Evolutionary conservation across 495 filamentous ascomycete species (phyloP), one percentile per base, ranked within the genome.

Genomic region (Trypethelium eluteriae): DNA sequence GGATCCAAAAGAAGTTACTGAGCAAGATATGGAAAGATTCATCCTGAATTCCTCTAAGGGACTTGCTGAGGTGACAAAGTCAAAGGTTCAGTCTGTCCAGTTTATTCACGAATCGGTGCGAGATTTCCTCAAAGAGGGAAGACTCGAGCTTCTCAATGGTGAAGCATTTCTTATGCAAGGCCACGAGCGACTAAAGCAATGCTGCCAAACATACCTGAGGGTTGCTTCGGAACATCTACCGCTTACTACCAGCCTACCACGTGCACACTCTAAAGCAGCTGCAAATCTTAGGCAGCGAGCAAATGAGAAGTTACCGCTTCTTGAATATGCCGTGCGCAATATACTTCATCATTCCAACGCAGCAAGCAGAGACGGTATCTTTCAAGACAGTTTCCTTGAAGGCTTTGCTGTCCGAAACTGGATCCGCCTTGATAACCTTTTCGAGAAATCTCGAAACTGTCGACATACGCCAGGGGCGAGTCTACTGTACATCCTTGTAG

Each of bases 41-140:
- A 73, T 79, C 12, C 68, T 75, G 0, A 67, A 62, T 47, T 72
- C 63, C 2, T 79, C 78, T 0, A 79, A 78, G 62, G 76, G 77
- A 0, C 71, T 78, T 32, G 76, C 70, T 2, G 76, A 79, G 68
- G 36, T 73, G 32, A 76, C 75, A 2, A 72, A 65, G 44, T 69
- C 71, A 0, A 68, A 68, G 18, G 36, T 11, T 49, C 63, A 72
- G n/a, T 74, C 64, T 3, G 75, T 77, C 9, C 78, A 79, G 38
- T 79, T 80, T 63, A 79, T 80, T 39, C 79, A 80, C 64, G 78
- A 80, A 61, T 79, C 79, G 0, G 77, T 79, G 0, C 63, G 70
- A 63, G 79, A 80, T 57, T 80, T 78, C 68, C 65, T 76, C 10
- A 64, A 72, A 70, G 56, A 72, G 64, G 61, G 69, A 76, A 68